Evolutionary conservation across 345 rosid species (phyloP).

Genomic region (Salix exigua): DNA sequence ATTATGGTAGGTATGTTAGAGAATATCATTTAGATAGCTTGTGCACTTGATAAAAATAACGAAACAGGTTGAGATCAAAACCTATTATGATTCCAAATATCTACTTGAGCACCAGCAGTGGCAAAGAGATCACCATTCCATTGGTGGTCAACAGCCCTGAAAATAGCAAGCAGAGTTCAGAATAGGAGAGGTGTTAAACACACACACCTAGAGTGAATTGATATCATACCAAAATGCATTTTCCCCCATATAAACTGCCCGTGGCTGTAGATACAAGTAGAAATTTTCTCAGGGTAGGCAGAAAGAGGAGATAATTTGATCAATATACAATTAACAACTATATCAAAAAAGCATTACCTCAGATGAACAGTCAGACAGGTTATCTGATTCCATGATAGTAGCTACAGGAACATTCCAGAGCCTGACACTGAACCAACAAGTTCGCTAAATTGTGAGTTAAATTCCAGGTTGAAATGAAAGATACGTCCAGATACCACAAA

Average conservation of each 20-base stretch:
- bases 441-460: neutral
- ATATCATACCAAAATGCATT: slow-evolving; percentile 71
- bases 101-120: slow-evolving; percentile 89
- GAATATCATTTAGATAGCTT: neutral
- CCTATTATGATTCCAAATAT: slow-evolving; percentile 97
- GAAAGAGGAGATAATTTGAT: neutral
- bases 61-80: slow-evolving; percentile 20
- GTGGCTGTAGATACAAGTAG: slow-evolving; percentile 44
- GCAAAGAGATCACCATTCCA: slow-evolving; percentile 89
- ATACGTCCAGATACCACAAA: neutral
- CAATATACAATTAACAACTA: neutral
- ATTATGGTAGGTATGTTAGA: slow-evolving; percentile 9
- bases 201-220: neutral
- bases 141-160: slow-evolving; percentile 94
- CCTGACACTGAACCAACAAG: slow-evolving; percentile 58
- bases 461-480: neutral
- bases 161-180: slow-evolving; percentile 5
- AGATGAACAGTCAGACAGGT: slow-evolving; percentile 32
- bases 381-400: slow-evolving; percentile 45
- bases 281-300: slow-evolving; percentile 22
- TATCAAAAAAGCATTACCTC: slow-evolving; percentile 46
- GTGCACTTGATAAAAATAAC: neutral
- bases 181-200: neutral
- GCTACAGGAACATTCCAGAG: slow-evolving; percentile 91
- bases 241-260: slow-evolving; percentile 69